Evolutionary conservation across 768 basidiomycete genomes (phyloP).

Genomic region (Suillus hirtellus): DNA sequence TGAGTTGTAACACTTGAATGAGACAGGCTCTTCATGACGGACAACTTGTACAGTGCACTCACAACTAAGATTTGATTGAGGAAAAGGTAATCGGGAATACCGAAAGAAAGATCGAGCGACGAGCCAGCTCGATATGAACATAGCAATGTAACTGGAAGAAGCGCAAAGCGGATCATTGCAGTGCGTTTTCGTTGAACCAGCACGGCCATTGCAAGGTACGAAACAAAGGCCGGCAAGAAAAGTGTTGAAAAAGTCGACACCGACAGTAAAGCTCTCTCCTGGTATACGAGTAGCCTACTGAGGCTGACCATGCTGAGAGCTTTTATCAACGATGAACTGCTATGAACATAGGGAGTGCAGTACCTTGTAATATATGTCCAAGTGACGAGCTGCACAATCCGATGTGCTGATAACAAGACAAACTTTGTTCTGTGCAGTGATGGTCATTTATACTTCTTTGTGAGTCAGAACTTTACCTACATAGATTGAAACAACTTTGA

Average conservation of each 20-base stretch:
- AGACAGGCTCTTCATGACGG: conserved; percentile 1
- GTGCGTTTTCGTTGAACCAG: conserved; percentile 50
- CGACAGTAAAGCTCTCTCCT: conserved; percentile 18
- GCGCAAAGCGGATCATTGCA: conserved; percentile 40
- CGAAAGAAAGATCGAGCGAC: conserved; percentile 26
- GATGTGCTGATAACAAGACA: too few relatives aligned
- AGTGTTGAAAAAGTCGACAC: conserved; percentile 34
- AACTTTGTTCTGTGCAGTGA: too few relatives aligned
- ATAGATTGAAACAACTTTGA: too few relatives aligned
- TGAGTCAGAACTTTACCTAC: too few relatives aligned
- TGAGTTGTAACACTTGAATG: conserved; percentile 10
- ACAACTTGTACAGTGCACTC: conserved; percentile 4
- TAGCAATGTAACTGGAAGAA: conserved; percentile 52
- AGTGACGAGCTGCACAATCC: not conserved
- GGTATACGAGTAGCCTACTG: not conserved
- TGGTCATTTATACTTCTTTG: too few relatives aligned
- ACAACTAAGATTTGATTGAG: conserved; percentile 28
- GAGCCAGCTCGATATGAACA: conserved; percentile 39
- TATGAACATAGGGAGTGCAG: not conserved
- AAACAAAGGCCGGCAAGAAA: conserved; percentile 42
- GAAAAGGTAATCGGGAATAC: conserved; percentile 13
- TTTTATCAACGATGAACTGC: conserved; percentile 1
- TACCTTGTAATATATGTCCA: not conserved
- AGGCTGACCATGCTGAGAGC: not conserved
- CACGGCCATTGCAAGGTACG: conserved; percentile 53